Conservation (phyloP, 1,284 basidiomycete genomes). For the Trametes pubescens region DNA sequence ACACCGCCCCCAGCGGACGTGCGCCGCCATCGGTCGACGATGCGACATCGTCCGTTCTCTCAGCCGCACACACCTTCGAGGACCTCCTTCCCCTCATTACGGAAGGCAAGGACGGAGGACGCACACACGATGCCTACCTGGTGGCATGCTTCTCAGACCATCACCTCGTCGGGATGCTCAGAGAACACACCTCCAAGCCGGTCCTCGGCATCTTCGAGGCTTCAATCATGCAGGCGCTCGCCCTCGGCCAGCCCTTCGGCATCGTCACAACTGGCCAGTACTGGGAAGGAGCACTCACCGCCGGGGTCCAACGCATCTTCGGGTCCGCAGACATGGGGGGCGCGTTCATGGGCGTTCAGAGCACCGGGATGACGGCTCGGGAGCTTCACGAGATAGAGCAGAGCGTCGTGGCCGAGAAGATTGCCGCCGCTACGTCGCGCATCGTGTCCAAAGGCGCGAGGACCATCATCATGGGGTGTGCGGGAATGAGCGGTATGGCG, state of each 20-base stretch:
- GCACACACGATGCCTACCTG: constrained; percentile 45
- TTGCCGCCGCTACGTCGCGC: constrained; percentile 45
- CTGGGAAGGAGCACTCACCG: constrained; percentile 51
- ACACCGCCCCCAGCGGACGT: constrained; percentile 46
- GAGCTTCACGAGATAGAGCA: constrained; percentile 50
- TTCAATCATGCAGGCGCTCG: constrained; percentile 44
- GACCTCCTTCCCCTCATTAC: constrained; percentile 31
- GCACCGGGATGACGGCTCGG: constrained; percentile 51
- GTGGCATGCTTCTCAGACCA: constrained; percentile 62
- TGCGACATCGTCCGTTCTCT: constrained; percentile 47
- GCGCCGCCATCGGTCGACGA: constrained; percentile 53
- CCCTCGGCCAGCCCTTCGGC: constrained; percentile 50
- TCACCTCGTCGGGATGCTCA: constrained; percentile 52
- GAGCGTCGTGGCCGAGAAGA: constrained; percentile 46
- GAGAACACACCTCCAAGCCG: constrained; percentile 43
- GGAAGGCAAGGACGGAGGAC: not conserved
- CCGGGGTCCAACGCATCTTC: constrained; percentile 28
- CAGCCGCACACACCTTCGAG: constrained; percentile 47
- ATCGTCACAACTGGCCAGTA: constrained; percentile 58
- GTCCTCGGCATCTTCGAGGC: constrained; percentile 60
- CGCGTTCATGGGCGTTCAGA: constrained; percentile 51
- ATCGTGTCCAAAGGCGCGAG: constrained; percentile 35
- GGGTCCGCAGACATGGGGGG: constrained; percentile 28
- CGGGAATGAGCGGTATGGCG: constrained; percentile 58
- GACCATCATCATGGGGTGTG: constrained; percentile 56